Conservation (phyloP, 139 green algal species). For the Chlorella sorokiniana region DNA sequence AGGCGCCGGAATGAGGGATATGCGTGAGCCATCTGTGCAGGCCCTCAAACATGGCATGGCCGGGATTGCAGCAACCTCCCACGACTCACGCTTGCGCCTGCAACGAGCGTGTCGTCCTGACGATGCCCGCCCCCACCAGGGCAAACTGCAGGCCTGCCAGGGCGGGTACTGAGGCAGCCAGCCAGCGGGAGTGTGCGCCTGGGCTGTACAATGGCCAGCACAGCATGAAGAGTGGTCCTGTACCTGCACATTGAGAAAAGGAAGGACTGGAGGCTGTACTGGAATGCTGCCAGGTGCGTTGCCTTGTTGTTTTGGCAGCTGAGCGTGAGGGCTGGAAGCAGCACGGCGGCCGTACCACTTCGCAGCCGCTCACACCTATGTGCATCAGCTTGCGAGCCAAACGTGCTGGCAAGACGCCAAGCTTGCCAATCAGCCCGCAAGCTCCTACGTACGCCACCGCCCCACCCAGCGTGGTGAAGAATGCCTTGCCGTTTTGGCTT, state of each 20-base stretch:
- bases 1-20: neutral
- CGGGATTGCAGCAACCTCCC: neutral
- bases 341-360: neutral
- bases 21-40: neutral
- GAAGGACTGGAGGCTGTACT: too few species aligned
- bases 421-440: conserved; percentile 14
- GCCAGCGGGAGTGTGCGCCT: neutral
- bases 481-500: neutral
- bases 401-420: conserved; percentile 15
- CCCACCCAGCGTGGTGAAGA: neutral
- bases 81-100: conserved; percentile 20
- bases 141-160: conserved; percentile 29
- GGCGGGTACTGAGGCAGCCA: conserved; percentile 27
- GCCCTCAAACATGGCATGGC: neutral
- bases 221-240: conserved; percentile 39
- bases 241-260: conserved; percentile 26
- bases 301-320: too few species aligned
- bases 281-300: too few species aligned
- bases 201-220: conserved; percentile 43
- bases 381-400: conserved; percentile 49
- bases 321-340: too few species aligned
- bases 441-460: conserved; percentile 21
- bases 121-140: conserved; percentile 19
- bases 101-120: conserved; percentile 33
- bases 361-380: conserved; percentile 31